These are phyloP conservation scores for Talaromyces funiculosus DNA, from an alignment of 2,329 filamentous ascomycete genomes.

Conservation along the genomic window DNA sequence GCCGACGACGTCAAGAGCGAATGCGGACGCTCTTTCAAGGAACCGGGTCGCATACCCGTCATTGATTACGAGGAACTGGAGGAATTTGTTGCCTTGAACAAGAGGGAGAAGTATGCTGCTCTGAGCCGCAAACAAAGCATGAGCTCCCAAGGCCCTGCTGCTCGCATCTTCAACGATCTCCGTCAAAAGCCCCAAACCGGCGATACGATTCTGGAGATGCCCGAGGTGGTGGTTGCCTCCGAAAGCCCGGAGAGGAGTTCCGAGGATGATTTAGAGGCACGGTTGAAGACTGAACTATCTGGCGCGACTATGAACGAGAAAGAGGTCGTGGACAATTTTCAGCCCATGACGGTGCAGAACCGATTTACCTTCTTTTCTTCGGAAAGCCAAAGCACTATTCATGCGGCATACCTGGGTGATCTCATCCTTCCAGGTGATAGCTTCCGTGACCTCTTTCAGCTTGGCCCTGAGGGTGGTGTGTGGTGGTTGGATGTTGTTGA, in stretches of 20 bases:
- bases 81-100: constrained; percentile 69
- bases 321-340: constrained; percentile 27
- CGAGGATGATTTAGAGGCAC: constrained; percentile 23
- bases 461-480: constrained; percentile 68
- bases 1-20: constrained; percentile 55
- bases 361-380: constrained; percentile 97
- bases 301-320: constrained; percentile 26
- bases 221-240: constrained; percentile 32
- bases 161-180: constrained; percentile 58
- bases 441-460: constrained; percentile 78
- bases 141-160: constrained; percentile 47
- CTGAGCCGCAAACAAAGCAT: constrained; percentile 39
- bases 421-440: constrained; percentile 84
- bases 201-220: constrained; percentile 21
- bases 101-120: constrained; percentile 42
- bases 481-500: constrained; percentile 98
- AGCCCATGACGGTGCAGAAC: constrained; percentile 58
- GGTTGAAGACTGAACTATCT: constrained; percentile 14
- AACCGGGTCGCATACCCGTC: constrained; percentile 72
- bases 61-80: constrained; percentile 91
- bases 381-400: constrained; percentile 86
- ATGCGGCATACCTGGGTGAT: constrained; percentile 81
- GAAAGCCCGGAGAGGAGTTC: constrained; percentile 23
- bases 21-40: constrained; percentile 75
- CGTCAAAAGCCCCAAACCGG: constrained; percentile 40